Conservation (phyloP, 2,329 filamentous ascomycete genomes). For the Aspergillus fumigatiaffinis region DNA sequence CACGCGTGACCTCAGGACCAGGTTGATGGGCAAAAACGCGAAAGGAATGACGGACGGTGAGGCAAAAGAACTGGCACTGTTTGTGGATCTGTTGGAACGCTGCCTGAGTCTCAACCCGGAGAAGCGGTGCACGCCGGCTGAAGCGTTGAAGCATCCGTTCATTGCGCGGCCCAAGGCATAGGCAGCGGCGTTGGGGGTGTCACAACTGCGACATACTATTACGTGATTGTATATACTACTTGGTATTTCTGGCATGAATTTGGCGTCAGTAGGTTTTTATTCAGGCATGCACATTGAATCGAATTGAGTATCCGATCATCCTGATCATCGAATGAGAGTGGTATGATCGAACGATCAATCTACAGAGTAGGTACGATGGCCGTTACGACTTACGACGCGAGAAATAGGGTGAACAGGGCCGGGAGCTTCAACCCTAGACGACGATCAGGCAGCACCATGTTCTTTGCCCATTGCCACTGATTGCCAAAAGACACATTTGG, state of each 20-base stretch:
- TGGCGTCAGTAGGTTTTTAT: not conserved
- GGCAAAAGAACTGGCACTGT: constrained; percentile 72
- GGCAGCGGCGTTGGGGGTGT: not conserved
- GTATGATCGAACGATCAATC: not conserved
- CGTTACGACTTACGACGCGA: no score
- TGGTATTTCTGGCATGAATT: not conserved
- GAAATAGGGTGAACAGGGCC: not conserved
- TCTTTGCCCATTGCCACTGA: not conserved
- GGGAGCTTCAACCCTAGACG: not conserved
- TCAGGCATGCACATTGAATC: not conserved
- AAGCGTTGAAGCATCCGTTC: constrained; percentile 87
- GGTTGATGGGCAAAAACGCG: constrained; percentile 68
- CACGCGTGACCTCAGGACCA: constrained; percentile 74
- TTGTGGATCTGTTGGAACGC: constrained; percentile 82
- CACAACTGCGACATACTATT: constrained; percentile 8
- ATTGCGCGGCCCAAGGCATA: constrained; percentile 52
- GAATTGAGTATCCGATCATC: not conserved
- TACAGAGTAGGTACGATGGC: not conserved
- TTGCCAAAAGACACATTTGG: not conserved
- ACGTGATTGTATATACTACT: constrained; percentile 5
- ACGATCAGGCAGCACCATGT: not conserved
- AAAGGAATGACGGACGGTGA: constrained; percentile 71
- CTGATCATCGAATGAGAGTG: not conserved
- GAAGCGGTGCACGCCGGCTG: constrained; percentile 79
- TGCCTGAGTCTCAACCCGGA: constrained; percentile 89